Base-by-base conservation (phyloP, 2,329 filamentous ascomycete genomes). In the Exophiala phaeomuriformis region DNA sequence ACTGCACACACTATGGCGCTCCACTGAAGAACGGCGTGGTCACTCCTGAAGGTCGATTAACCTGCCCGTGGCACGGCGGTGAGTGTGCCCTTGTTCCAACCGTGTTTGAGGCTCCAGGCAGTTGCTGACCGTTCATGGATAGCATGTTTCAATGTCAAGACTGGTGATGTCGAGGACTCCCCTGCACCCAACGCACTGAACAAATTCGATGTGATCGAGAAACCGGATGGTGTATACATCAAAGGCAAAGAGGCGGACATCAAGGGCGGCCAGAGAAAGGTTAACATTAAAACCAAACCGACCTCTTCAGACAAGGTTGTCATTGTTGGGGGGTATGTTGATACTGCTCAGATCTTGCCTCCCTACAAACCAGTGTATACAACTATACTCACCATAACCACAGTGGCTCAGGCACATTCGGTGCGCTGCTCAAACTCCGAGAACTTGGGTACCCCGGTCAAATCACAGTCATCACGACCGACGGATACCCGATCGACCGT, bases 31-130 rank as follows among this genome's bases (percentile, higher is more conserved):
- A 91, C 62, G 93, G 93, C 50, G 84, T 97, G 5, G 72, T 98
- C 59, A 88, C 88, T 5, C 81, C 82, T 2, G 84, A 86, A 62
- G 93, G 93, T 3, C 80, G 89, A 47, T 71, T 98, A 58, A 95
- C 88, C 4, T 98, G 93, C 69, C 90, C 91, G 2, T 97, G 93
- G 93, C 91, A 97, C 68, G 91, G 91, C 74, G 89, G 88, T 93
- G 68, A 61, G 77, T 69, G 1, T 41, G 5, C 12, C 19, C 30
- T 19, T 47, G 32, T 47, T 12, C 44, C 45, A 9, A n/a, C 19
- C 56, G 27, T 9, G 30, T 55, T 9, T 6, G 6, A 29, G 19
- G 9, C 36, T n/a, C 32, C 32, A 8, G 35, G 6, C 19, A 30
- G 19, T 19, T 45, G 19, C 45, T 55, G 36, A 61, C 41, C 50